Evolutionary conservation across 495 filamentous ascomycete genomes (phyloP), one percentile per base, ranked within the genome.

Genomic region (Astrothelium macrocarpum): DNA sequence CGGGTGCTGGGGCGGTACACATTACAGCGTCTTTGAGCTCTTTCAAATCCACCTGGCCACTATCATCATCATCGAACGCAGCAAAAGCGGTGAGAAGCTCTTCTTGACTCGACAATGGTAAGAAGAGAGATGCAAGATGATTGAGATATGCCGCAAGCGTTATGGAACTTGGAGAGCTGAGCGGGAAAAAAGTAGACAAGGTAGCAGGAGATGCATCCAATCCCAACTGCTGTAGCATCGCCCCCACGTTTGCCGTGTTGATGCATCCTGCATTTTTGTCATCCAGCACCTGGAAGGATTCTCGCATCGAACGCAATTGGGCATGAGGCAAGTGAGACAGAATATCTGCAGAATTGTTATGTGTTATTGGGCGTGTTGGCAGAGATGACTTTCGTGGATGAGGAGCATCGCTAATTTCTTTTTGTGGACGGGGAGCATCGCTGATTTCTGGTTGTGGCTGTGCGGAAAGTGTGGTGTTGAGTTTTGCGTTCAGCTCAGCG

Each of bases 51-150:
- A 97, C 84, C 72, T 96, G 90, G 9, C 95, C 94, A 69, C 88
- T 91, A 73, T 98, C 94, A 67, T 95, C 90, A 66, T 95, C 89
- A 69, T 98, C 94, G 67, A 98, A 98, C 0, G 95, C 95, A 11
- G 89, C 88, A 66, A 98, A 90, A 0, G 95, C 94, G 5, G 89
- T 90, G 1, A 87, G 69, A 0, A 98, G 82, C 65, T 98, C 94
- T 25, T 84, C 79, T 14, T 83, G 83, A 2, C 87, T 84, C 0
- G 87, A 90, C 20, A 97, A 77, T 0, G 84, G 81, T 0, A 83
- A 81, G n/a, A 97, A 77, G 0, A 89, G 79, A 10, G 80, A 77
- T 0, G 90, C 86, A 7, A 97, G 79, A 9, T 84, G 86, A 66
- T 87, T 89, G 18, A 98, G 80, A 71, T 93, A 98, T 1, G 85